Evolutionary conservation across 2,329 filamentous ascomycete species (phyloP).

Genomic region (Aureobasidium sp.): DNA sequence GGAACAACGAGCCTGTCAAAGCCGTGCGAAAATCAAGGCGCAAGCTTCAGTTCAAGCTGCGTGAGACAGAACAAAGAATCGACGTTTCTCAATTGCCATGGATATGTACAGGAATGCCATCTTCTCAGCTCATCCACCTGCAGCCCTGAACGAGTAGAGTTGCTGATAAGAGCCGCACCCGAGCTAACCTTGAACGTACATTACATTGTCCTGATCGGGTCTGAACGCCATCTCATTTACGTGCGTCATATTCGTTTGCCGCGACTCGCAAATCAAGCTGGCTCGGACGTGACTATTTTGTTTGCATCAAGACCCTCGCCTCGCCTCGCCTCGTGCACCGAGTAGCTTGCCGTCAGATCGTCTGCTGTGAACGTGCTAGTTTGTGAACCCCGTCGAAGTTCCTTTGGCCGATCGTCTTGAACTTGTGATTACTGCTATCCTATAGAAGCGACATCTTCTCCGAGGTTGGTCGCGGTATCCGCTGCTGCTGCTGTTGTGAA

Average conservation of each 20-base stretch:
- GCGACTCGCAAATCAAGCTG: not conserved
- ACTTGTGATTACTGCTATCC: not conserved
- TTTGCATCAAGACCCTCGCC: not conserved
- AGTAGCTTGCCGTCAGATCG: not conserved
- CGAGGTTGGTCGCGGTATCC: not conserved
- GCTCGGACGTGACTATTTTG: not conserved
- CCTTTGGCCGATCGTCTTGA: not conserved
- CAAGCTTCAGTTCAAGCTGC: not conserved
- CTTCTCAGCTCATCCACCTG: not conserved
- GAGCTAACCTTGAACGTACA: not conserved
- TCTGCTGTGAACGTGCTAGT: not conserved
- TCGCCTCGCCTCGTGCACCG: not conserved
- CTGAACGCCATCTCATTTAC: not conserved
- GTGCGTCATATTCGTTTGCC: not conserved
- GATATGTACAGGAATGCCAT: not conserved
- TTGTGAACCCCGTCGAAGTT: not conserved
- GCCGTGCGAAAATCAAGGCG: not conserved
- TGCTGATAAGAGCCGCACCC: conserved; percentile 4
- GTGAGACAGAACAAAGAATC: not conserved
- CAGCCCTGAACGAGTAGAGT: not conserved
- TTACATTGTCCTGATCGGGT: conserved; percentile 1
- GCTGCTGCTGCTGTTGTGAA: not conserved
- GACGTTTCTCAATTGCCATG: not conserved
- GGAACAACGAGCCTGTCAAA: not conserved
- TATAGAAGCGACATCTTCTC: not conserved